Base-by-base conservation (phyloP, 2,329 filamentous ascomycete genomes). In the Cladosporium colombiae region DNA sequence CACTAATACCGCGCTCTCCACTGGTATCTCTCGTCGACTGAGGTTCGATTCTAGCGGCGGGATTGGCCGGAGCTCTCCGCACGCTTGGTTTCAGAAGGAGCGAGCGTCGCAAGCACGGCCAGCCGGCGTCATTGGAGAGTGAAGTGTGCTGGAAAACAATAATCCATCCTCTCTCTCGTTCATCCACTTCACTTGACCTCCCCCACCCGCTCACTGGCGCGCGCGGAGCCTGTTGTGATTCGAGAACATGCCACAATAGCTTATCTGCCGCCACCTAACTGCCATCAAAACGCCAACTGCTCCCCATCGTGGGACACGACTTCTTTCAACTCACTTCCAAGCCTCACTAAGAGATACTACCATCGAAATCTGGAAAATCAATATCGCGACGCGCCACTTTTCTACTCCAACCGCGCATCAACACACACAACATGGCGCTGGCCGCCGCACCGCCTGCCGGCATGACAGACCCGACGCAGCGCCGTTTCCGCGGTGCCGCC, bases 401-500 rank as follows among this genome's bases (percentile, higher is more conserved):
- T 29, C 4, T n/a, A 60, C 23, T 16, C 13, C 13, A 25, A 46
- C 11, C 21, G 33, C 31, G 18, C 33, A 29, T 52, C 49, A 40
- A 44, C 44, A 25, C 21, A 8, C 68, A 66, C 87, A 73, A 79
- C 82, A 75, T 85, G 84, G 67, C 83, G 82, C 57, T 81, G 80
- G 74, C 80, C 79, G 66, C 69, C 70, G 72, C 71, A 60, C 75
- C 66, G 65, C 71, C 64, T 60, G 75, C 69, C 68, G 70, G 49
- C 61, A 68, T 74, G 64, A 80, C 81, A 49, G 84, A 86, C 71
- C 79, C 78, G 1, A 76, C 85, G 78, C 68, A 81, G 75, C 76
- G 81, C 77, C 74, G 89, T 70, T 99, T 96, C 77, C 83, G 84
- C 62, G 95, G 95, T 68, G 97, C 94, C 82, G 95, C 93, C 58